A percentile compares a stretch with the other conserved stretches of the same genome.
These are phyloP conservation scores for Didymella sp. DNA, from an alignment of 2,329 filamentous ascomycete genomes.

Conservation along the genomic window DNA sequence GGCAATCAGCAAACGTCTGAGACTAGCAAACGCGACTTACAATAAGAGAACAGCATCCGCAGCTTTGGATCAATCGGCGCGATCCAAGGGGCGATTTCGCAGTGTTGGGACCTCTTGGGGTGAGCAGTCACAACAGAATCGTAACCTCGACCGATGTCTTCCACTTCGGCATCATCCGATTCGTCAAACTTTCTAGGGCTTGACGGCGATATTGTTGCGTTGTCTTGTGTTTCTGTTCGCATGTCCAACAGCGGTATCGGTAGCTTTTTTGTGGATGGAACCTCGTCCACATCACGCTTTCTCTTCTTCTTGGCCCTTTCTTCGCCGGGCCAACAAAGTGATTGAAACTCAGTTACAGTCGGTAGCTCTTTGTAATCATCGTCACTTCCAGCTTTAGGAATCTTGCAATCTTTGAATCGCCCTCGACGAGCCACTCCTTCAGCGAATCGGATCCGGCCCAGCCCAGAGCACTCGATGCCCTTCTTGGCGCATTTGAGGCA, in stretches of 20 bases:
- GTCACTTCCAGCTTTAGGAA: slow-evolving; percentile 14
- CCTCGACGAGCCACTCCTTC: slow-evolving; percentile 35
- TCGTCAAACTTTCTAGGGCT: neutral
- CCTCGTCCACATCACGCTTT: neutral
- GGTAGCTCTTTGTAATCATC: neutral
- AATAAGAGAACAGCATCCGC: slow-evolving; percentile 50
- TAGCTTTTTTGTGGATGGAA: neutral
- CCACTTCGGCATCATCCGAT: neutral
- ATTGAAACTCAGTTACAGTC: neutral
- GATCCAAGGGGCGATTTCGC: slow-evolving; percentile 27
- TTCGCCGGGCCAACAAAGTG: slow-evolving; percentile 10
- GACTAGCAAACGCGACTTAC: slow-evolving; percentile 31
- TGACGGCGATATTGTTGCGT: no score
- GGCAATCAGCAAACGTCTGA: neutral
- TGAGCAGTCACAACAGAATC: neutral
- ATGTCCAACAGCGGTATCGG: neutral
- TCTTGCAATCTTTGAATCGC: slow-evolving; percentile 25
- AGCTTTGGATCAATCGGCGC: slow-evolving; percentile 37
- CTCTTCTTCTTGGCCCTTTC: slow-evolving; percentile 1
- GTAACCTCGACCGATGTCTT: slow-evolving; percentile 4
- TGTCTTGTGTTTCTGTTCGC: neutral
- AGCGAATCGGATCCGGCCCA: slow-evolving; percentile 50
- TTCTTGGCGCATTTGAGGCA: slow-evolving; percentile 52
- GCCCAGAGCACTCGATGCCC: slow-evolving; percentile 50
- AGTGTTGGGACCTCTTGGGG: slow-evolving; percentile 20